Base-by-base conservation (phyloP, 768 basidiomycete species). In the Cystobasidiopsis lactophilus region DNA sequence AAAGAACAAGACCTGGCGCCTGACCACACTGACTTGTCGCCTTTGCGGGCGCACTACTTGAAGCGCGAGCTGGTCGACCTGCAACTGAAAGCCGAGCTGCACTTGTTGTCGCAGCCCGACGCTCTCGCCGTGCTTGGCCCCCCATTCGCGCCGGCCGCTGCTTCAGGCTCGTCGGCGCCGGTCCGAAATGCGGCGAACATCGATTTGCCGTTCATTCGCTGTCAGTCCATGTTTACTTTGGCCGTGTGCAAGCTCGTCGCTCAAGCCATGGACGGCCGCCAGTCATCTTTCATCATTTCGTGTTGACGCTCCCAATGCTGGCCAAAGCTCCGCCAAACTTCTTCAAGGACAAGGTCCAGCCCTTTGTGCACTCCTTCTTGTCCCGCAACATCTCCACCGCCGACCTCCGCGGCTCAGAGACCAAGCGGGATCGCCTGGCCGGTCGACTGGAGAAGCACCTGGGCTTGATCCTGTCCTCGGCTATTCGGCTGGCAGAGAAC, bases 301-400 rank as follows among this genome's bases (percentile, higher is more conserved):
- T 95, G 54, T 73, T 95, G 52, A 82, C 88, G 0, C 96, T 98
- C 64, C 93, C 93, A 14, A 93, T 98, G 71, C 77, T 98, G 66
- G 76, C 77, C 45, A 71, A 80, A 1, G 89, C 88, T 0, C 88
- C 86, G 0, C 76, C 80, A 60, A 76, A 83, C 60, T 96, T 98
- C 67, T 98, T 91, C 69, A 78, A 82, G 1, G 77, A 79, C 54
- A 96, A 98, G 66, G 75, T 98, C 2, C 91, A 96, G 68, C 89
- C 91, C 0, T 96, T 96, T 66, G 73, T 88, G 51, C 77, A 78
- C 33, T 82, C 80, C 30, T 73, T 85, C 56, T 69, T 95, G 13
- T 72, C 82, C 0, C 77, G 84, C 50, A 85, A 86, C 60, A 71
- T 93, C 44, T 74, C 78, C 5, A 48, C 70, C 76, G 0, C 69